Percentiles rank a stretch among this genome's conserved stretches.
Evolutionary conservation across 2,329 filamentous ascomycete species (phyloP).

Genomic region (Rutstroemia sydowiana): DNA sequence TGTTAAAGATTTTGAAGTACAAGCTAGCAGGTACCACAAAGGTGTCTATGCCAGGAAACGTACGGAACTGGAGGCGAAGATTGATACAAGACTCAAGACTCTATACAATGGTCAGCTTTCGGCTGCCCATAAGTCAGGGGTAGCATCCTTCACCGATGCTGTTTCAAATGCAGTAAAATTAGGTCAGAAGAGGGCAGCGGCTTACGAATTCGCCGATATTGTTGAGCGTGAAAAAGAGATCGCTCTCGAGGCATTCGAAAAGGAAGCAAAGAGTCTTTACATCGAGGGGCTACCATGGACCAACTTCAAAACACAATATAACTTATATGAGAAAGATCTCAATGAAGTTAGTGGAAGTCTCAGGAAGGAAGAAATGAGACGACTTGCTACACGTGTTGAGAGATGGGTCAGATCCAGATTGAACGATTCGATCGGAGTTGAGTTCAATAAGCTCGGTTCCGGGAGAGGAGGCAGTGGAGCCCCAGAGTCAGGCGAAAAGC

Average conservation of each 20-base stretch:
- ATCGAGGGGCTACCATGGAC: constrained; percentile 84
- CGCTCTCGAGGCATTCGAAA: constrained; percentile 67
- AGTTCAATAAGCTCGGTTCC: constrained; percentile 93
- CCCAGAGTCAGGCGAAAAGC: constrained; percentile 69
- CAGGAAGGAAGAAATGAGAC: constrained; percentile 91
- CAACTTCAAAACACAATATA: constrained; percentile 72
- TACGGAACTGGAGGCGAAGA: constrained; percentile 74
- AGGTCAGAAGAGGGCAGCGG: constrained; percentile 83
- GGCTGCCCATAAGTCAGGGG: constrained; percentile 82
- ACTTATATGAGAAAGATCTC: constrained; percentile 81
- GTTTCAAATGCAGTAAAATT: constrained; percentile 82
- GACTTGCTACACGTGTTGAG: constrained; percentile 83
- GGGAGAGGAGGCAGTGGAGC: constrained; percentile 77
- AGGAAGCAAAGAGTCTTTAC: constrained; percentile 63
- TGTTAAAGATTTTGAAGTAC: constrained; percentile 77
- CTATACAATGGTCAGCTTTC: constrained; percentile 83
- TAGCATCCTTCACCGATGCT: constrained; percentile 76
- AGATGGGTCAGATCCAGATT: constrained; percentile 87
- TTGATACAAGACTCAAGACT: constrained; percentile 80
- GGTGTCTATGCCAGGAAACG: constrained; percentile 84
- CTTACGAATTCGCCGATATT: constrained; percentile 93
- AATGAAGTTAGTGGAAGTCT: constrained; percentile 79
- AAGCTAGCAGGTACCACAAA: constrained; percentile 94
- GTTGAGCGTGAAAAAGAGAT: constrained; percentile 75
- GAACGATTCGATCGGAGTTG: constrained; percentile 78